Percentiles rank a stretch among this genome's conserved stretches.
Evolutionary conservation across 352 stramenopile genomes (phyloP).

Genomic region (Halophytophthora polymorphica): DNA sequence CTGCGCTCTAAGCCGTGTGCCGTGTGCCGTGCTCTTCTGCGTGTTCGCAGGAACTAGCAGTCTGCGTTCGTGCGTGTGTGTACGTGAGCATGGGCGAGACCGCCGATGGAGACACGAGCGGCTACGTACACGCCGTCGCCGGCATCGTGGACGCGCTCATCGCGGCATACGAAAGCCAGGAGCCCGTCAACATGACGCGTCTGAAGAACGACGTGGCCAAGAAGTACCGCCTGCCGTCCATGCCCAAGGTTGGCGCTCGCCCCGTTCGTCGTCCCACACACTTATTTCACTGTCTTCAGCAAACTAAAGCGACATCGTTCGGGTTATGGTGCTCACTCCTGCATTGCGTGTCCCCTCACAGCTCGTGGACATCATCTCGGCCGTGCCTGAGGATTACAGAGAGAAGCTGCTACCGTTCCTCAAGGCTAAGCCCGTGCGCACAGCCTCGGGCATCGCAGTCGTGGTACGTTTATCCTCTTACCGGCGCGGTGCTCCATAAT

Average conservation of each 20-base stretch:
- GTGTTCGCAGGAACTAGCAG: too few species aligned
- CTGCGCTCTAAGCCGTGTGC: too few species aligned
- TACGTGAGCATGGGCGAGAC: background rate
- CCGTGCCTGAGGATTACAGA: constrained; percentile 91
- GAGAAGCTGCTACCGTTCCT: constrained; percentile 91
- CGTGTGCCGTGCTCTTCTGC: background rate
- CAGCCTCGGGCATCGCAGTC: constrained; percentile 93
- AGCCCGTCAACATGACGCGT: constrained; percentile 92
- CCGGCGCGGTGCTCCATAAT: background rate
- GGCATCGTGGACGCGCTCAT: constrained; percentile 92
- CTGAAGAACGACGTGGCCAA: constrained; percentile 91
- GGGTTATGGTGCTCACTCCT: background rate
- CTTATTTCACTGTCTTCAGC: background rate
- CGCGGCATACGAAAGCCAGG: constrained; percentile 83
- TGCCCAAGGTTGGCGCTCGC: constrained; percentile 64
- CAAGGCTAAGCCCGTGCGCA: constrained; percentile 94
- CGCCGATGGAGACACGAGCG: constrained; percentile 17
- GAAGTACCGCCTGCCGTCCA: constrained; percentile 89
- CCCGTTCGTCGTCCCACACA: background rate
- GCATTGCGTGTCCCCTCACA: constrained; percentile 10
- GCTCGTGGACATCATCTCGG: constrained; percentile 95
- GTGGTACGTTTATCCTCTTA: constrained; percentile 50
- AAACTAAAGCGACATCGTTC: background rate
- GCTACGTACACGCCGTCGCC: constrained; percentile 83
- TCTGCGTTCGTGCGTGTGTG: background rate